Percentiles rank a stretch among this genome's conserved stretches.
Evolutionary conservation across 371 early-diverging fungal genomes (phyloP).

Genomic region (Mucor saturninus): DNA sequence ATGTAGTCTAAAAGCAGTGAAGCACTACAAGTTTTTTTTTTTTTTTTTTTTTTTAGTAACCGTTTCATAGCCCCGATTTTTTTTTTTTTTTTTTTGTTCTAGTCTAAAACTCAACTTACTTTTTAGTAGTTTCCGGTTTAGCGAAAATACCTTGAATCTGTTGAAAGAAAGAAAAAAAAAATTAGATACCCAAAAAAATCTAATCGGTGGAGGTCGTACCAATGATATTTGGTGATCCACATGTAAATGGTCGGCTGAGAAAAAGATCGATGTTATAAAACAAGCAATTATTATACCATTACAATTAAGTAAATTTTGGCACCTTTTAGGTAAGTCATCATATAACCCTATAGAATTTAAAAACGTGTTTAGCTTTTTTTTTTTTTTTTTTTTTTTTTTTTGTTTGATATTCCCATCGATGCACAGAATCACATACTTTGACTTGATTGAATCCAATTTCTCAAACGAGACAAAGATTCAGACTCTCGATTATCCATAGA

Average conservation of each 20-base stretch:
- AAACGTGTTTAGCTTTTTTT: neutral
- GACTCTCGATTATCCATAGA: conserved; percentile 18
- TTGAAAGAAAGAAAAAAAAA: neutral
- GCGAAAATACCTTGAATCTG: conserved; percentile 3
- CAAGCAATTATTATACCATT: conserved; percentile 19
- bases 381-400: neutral
- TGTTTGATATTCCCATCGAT: neutral
- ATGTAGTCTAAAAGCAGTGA: conserved; percentile 7
- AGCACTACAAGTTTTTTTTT: neutral
- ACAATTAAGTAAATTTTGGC: conserved; percentile 8
- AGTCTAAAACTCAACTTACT: neutral
- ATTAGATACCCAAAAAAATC: neutral
- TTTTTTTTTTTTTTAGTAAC: neutral
- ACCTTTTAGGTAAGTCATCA: conserved; percentile 3
- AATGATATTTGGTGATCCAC: conserved; percentile 22
- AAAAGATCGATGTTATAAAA: conserved; percentile 18
- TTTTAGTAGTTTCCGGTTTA: neutral
- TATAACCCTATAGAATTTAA: neutral
- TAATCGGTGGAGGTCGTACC: conserved; percentile 17
- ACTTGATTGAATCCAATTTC: conserved; percentile 20
- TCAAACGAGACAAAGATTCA: conserved; percentile 11
- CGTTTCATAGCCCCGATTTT: neutral
- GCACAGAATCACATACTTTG: conserved; percentile 2
- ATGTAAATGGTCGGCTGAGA: conserved; percentile 5
- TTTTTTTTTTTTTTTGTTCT: neutral